Evolutionary conservation across 1,284 basidiomycete genomes (phyloP).

Genomic region (Chondrostereum purpureum): DNA sequence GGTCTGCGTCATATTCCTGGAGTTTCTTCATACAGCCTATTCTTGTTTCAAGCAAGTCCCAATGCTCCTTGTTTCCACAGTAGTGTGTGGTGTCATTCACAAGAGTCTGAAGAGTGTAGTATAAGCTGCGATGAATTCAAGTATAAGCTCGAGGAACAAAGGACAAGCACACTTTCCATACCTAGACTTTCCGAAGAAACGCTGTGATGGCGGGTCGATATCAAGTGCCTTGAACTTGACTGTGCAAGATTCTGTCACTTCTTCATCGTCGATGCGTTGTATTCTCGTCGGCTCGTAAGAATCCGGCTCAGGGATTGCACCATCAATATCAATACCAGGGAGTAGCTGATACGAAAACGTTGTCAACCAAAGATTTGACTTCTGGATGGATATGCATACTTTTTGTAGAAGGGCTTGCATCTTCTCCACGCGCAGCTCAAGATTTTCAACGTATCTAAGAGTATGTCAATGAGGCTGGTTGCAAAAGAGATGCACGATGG

Average conservation of each 20-base stretch:
- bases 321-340: background rate
- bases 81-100: background rate
- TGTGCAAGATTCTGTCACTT: background rate
- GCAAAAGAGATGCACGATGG: no score
- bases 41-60: background rate
- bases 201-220: background rate
- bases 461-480: no score
- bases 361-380: no score
- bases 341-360: no score
- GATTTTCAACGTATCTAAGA: conserved; percentile 1
- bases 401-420: background rate
- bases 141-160: background rate
- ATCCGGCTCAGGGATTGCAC: background rate
- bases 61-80: no score
- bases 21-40: background rate
- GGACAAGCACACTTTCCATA: background rate
- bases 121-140: background rate
- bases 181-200: conserved; percentile 3
- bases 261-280: conserved; percentile 1
- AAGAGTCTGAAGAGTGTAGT: background rate
- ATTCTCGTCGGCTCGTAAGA: background rate
- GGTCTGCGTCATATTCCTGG: background rate
- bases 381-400: no score
- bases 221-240: background rate
- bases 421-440: background rate